Evolutionary conservation across 2,329 filamentous ascomycete species (phyloP).

Genomic region (Diplodia seriata): DNA sequence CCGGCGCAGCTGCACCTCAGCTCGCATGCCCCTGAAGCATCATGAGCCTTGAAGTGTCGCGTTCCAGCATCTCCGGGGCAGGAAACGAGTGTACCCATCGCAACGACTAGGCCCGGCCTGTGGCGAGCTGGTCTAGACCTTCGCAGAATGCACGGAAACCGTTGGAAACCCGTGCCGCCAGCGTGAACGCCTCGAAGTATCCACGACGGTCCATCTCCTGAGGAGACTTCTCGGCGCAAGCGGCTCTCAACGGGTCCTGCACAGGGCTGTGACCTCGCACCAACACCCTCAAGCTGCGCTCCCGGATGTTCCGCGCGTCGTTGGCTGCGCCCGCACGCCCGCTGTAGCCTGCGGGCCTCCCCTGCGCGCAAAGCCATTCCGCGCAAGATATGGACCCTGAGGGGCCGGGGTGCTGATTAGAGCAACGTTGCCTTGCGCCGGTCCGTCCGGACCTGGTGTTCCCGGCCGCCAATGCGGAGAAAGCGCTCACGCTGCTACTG

Average conservation of each 20-base stretch:
- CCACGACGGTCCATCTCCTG: slow-evolving; percentile 9
- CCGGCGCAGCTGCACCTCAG: not conserved
- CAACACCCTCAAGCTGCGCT: slow-evolving; percentile 1
- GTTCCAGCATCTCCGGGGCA: not conserved
- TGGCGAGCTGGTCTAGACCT: slow-evolving; percentile 17
- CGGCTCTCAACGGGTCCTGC: slow-evolving; percentile 12
- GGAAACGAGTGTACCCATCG: not conserved
- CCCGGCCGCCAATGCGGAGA: slow-evolving; percentile 4
- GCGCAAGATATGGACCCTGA: slow-evolving; percentile 7
- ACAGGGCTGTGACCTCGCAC: slow-evolving; percentile 6
- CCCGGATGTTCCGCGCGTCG: slow-evolving; percentile 16
- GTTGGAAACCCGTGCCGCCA: slow-evolving; percentile 19
- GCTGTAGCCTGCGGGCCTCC: slow-evolving; percentile 12
- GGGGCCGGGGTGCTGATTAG: not conserved
- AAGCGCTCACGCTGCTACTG: not conserved
- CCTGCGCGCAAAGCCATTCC: slow-evolving; percentile 1
- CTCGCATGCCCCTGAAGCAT: slow-evolving; percentile 14
- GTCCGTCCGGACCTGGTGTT: slow-evolving; percentile 19
- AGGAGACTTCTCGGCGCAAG: slow-evolving; percentile 9
- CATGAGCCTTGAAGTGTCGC: not conserved
- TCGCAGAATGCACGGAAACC: slow-evolving; percentile 1
- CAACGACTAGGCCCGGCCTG: slow-evolving; percentile 19
- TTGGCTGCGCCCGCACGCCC: slow-evolving; percentile 9
- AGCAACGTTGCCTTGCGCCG: slow-evolving; percentile 16
- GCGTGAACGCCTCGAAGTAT: slow-evolving; percentile 20